Base-by-base conservation (phyloP, 306 rosid genomes). In the Cucurbita moschata region DNA sequence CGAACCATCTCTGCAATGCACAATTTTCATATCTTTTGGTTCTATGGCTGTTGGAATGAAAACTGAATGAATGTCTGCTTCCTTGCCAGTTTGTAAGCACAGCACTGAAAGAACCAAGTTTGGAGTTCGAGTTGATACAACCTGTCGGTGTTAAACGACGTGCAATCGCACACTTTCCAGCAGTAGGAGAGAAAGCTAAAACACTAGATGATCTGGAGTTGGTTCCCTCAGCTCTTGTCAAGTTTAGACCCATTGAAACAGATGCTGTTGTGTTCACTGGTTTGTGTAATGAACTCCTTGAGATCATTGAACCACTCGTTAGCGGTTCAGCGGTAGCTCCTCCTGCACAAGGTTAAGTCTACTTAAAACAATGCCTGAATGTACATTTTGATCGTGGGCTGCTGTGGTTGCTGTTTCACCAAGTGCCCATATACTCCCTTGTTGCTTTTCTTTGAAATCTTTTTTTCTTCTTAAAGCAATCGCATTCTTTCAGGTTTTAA, bases 211-310 rank as follows among this genome's bases (percentile, higher is more conserved):
- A 94, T 39, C 97, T 91, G 79, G 88, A 91, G 67, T 81, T 91
- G 81, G 97, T 91, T 39, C 99, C 99, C 65, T 91, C 91, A 4
- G 97, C 92, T 82, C 90, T 94, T 46, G 74, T 94, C 13, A 94
- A 94, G 91, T 91, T 91, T 81, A 89, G 78, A 83, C 97, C 99
- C 10, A 80, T 78, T 14, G 99, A 94, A 86, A 88, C 99, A 10
- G 99, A 94, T 78, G 84, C 96, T 39, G 77, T 91, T 65, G 89
- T 89, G 62, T 94, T 83, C 88, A 89, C 88, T 1, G 96, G 99
- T 75, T 87, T 94, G 64, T 73, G 79, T 79, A 89, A 94, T 75
- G 96, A 94, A 74, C 86, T 91, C 75, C 92, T 94, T 61, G 88
- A 86, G 82, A 88, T 87, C 21, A 89, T 87, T n/a, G 98, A 94